phyloP scores from a whole-genome alignment of 1,284 basidiomycete species.

The Boletus holoroseus region DNA sequence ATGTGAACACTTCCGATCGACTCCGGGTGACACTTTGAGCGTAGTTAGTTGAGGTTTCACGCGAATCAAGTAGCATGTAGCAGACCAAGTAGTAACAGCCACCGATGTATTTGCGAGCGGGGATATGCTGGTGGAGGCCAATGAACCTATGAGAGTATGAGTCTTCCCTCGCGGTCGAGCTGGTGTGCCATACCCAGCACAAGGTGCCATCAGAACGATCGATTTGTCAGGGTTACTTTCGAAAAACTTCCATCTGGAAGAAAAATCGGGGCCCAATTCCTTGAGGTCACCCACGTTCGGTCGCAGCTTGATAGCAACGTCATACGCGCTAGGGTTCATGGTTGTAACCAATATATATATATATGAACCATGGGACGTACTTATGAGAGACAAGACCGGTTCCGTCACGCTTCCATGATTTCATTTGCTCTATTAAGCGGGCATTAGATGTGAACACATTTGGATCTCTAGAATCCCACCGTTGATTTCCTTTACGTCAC shows the following conservation, averaged over 20 bases:
- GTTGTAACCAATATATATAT: not conserved
- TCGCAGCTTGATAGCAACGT: constrained; percentile 47
- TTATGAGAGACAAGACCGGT: constrained; percentile 47
- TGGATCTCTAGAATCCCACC: constrained; percentile 26
- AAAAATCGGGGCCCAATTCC: constrained; percentile 42
- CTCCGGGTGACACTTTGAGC: constrained; percentile 36
- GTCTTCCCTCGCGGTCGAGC: not conserved
- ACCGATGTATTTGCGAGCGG: constrained; percentile 17
- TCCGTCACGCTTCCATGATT: constrained; percentile 41
- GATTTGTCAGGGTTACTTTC: constrained; percentile 46
- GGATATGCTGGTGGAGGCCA: constrained; percentile 9
- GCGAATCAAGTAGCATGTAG: not conserved
- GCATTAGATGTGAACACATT: not conserved
- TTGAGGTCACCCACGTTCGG: constrained; percentile 42
- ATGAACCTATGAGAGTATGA: constrained; percentile 9
- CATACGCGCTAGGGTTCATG: constrained; percentile 33
- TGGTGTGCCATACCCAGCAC: constrained; percentile 28
- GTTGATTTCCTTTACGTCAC: constrained; percentile 34
- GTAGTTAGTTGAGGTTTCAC: not conserved
- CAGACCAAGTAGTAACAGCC: constrained; percentile 19
- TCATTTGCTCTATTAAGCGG: constrained; percentile 35
- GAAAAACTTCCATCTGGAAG: constrained; percentile 42
- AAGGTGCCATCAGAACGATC: constrained; percentile 35
- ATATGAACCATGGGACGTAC: constrained; percentile 25
- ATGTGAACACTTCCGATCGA: constrained; percentile 43